Conservation (phyloP, 2,329 filamentous ascomycete species). For the Fusarium sp. region DNA sequence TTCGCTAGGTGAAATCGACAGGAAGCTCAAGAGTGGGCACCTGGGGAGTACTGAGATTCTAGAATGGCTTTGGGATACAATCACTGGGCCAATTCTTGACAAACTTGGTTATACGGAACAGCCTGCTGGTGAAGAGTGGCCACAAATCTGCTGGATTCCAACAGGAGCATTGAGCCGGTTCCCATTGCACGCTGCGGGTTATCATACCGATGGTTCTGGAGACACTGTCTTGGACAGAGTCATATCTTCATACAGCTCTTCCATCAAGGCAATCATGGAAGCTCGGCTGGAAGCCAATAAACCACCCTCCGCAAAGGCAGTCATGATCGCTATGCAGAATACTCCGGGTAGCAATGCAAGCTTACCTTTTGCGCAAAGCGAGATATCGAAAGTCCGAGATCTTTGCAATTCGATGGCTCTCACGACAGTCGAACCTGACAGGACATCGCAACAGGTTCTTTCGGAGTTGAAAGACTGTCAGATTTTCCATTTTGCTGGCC, state of each 20-base stretch:
- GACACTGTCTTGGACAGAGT: background rate
- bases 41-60: fast-evolving
- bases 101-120: background rate
- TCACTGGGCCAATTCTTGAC: fast-evolving
- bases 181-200: background rate
- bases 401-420: fast-evolving
- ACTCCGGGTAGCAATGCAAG: background rate
- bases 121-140: background rate
- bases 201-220: background rate
- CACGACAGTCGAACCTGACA: background rate
- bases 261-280: background rate
- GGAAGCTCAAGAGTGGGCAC: fast-evolving
- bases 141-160: background rate
- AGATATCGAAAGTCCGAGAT: background rate
- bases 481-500: background rate
- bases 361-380: fast-evolving
- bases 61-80: background rate
- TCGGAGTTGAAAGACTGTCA: background rate
- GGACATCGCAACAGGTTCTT: background rate
- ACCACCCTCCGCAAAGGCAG: background rate
- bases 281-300: fast-evolving
- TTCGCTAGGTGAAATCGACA: fast-evolving
- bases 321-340: background rate
- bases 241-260: background rate
- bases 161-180: background rate